Conservation (phyloP, 208 protist species). For the Porcisia deanei region DNA sequence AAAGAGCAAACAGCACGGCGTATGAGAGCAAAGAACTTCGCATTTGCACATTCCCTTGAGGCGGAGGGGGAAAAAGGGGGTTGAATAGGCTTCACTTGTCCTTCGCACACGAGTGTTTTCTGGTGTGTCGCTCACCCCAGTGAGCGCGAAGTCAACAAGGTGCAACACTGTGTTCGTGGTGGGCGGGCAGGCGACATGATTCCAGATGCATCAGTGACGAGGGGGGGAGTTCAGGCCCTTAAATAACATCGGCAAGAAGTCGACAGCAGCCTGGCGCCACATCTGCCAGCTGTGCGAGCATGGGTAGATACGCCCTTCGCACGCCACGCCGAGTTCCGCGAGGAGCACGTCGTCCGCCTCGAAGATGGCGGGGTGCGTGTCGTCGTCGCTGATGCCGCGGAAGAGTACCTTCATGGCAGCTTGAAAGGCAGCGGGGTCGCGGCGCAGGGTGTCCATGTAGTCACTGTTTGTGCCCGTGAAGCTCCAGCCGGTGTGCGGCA, state of each 20-base stretch:
- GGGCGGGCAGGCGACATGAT: background rate
- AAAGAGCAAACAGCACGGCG: background rate
- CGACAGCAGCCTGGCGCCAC: conserved; percentile 29
- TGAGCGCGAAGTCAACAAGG: background rate
- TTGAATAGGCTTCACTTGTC: background rate
- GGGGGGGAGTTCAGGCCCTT: background rate
- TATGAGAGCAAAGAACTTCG: background rate
- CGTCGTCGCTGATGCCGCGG: conserved; percentile 25
- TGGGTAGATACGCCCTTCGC: conserved; percentile 28
- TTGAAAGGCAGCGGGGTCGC: conserved; percentile 16
- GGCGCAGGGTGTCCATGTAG: conserved; percentile 27
- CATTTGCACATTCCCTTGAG: background rate
- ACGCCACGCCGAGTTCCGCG: conserved; percentile 26
- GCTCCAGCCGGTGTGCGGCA: conserved; percentile 26
- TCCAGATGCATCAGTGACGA: background rate
- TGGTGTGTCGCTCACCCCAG: background rate
- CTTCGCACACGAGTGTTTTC: background rate
- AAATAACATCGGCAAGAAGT: conserved; percentile 34
- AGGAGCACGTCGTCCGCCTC: conserved; percentile 30
- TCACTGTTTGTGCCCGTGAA: conserved; percentile 10
- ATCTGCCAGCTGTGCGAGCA: conserved; percentile 42
- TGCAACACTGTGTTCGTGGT: background rate
- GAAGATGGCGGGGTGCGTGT: conserved; percentile 11
- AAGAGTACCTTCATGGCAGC: conserved; percentile 26
- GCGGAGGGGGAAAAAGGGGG: background rate